These are phyloP conservation scores for Byssochlamys sp. DNA, from an alignment of 2,329 filamentous ascomycete genomes.

Conservation along the genomic window DNA sequence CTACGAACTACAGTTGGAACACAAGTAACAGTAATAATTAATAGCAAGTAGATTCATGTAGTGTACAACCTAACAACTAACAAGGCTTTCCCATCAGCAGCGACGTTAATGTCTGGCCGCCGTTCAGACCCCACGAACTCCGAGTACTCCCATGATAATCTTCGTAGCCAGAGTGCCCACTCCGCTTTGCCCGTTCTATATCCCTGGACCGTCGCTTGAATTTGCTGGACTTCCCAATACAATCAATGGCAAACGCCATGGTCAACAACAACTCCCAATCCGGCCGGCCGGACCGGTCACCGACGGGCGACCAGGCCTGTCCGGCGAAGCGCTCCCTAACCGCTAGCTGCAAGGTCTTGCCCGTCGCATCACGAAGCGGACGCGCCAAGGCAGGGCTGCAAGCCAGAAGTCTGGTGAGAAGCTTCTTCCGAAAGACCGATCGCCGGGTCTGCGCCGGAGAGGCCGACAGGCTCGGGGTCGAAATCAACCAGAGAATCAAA, in stretches of 20 bases:
- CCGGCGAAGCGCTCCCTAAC: conserved; percentile 33
- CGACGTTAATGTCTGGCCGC: conserved; percentile 21
- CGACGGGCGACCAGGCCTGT: conserved; percentile 25
- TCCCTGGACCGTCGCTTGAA: conserved; percentile 13
- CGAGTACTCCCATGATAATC: conserved; percentile 26
- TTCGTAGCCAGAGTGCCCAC: conserved; percentile 26
- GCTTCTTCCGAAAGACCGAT: conserved; percentile 41
- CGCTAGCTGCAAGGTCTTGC: conserved; percentile 44
- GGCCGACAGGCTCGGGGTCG: conserved; percentile 40
- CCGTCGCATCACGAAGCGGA: conserved; percentile 45
- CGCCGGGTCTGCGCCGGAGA: conserved; percentile 36
- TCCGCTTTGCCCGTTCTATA: conserved; percentile 18
- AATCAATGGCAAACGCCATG: conserved; percentile 37
- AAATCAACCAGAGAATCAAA: conserved; percentile 49
- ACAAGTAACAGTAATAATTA: no score
- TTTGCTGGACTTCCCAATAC: conserved; percentile 30
- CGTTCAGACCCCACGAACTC: conserved; percentile 33
- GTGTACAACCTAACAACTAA: conserved; percentile 15
- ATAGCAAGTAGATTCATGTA: conserved; percentile 3
- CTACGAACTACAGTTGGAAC: no score
- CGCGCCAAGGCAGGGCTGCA: conserved; percentile 47
- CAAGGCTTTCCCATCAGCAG: conserved; percentile 21
- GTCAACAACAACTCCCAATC: conserved; percentile 39
- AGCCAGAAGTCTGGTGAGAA: conserved; percentile 42
- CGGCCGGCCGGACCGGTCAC: conserved; percentile 21